Conservation (phyloP, 257 asterid species). For the Nicotiana paniculata region DNA sequence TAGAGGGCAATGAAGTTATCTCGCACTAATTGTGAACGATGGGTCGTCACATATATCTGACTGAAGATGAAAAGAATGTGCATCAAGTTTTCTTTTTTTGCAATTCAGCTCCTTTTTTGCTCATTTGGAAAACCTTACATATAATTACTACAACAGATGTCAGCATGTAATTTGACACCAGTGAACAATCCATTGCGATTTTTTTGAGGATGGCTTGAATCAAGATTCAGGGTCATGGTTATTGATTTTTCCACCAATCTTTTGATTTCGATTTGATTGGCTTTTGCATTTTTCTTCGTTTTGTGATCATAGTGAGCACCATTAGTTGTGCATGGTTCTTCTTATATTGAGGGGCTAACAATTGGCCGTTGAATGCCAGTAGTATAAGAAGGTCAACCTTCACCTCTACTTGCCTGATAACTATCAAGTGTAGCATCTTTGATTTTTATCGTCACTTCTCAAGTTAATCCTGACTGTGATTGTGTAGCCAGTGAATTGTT, state of each 20-base stretch:
- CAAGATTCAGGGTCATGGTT: neutral
- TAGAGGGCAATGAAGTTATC: neutral
- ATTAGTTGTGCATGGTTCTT: too few species aligned
- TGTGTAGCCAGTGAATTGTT: too few species aligned
- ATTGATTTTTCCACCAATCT: neutral
- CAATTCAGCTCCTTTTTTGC: too few species aligned
- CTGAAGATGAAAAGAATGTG: neutral
- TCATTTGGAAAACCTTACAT: neutral
- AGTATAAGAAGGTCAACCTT: too few species aligned
- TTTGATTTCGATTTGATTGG: neutral
- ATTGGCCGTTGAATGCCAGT: too few species aligned
- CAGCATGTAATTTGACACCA: neutral
- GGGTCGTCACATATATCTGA: neutral
- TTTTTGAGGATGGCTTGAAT: neutral
- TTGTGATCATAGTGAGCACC: too few species aligned
- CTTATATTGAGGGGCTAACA: too few species aligned
- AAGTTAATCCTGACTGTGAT: too few species aligned
- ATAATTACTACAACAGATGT: neutral
- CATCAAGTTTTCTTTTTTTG: too few species aligned
- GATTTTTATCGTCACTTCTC: too few species aligned
- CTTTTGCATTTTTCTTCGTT: neutral
- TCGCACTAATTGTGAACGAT: neutral
- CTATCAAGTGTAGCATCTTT: too few species aligned
- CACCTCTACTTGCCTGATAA: too few species aligned
- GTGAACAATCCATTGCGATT: neutral